Conservation (phyloP, 2,329 filamentous ascomycete genomes). For the Sordariomycetes sp. region DNA sequence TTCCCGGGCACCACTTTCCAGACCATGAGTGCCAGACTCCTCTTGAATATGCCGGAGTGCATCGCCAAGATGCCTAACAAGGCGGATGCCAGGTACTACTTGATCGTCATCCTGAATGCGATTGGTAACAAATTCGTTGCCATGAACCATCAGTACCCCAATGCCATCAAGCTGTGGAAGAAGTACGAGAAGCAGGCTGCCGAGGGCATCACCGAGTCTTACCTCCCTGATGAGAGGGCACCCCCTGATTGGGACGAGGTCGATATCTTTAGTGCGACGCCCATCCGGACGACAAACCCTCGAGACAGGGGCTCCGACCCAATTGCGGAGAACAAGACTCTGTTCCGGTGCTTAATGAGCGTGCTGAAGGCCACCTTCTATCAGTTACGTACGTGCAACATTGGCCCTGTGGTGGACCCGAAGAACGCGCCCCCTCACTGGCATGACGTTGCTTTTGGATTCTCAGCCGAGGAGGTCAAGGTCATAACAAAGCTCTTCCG, state of each 20-base stretch:
- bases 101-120: slow-evolving; percentile 94
- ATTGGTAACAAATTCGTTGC: slow-evolving; percentile 97
- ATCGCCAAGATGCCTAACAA: slow-evolving; percentile 92
- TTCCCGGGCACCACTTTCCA: slow-evolving; percentile 98
- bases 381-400: slow-evolving; percentile 83
- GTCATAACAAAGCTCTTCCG: slow-evolving; percentile 96
- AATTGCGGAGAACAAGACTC: slow-evolving; percentile 91
- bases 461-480: slow-evolving; percentile 91
- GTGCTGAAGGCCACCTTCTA: slow-evolving; percentile 95
- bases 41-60: slow-evolving; percentile 96
- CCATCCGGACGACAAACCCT: slow-evolving; percentile 80
- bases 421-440: slow-evolving; percentile 77
- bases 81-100: slow-evolving; percentile 82
- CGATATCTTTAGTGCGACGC: slow-evolving; percentile 91
- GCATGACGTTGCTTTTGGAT: slow-evolving; percentile 91
- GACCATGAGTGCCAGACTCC: slow-evolving; percentile 95
- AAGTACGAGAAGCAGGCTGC: slow-evolving; percentile 59
- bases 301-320: slow-evolving; percentile 82
- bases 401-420: slow-evolving; percentile 54
- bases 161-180: slow-evolving; percentile 85
- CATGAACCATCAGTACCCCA: slow-evolving; percentile 94
- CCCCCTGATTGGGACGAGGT: slow-evolving; percentile 95
- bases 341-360: slow-evolving; percentile 94
- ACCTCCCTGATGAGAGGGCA: slow-evolving; percentile 67
- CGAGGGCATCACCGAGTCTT: slow-evolving; percentile 53